A percentile compares a stretch with the other conserved stretches of the same genome.
Conservation (phyloP, 768 basidiomycete genomes). For the Trametes cinnabarina region DNA sequence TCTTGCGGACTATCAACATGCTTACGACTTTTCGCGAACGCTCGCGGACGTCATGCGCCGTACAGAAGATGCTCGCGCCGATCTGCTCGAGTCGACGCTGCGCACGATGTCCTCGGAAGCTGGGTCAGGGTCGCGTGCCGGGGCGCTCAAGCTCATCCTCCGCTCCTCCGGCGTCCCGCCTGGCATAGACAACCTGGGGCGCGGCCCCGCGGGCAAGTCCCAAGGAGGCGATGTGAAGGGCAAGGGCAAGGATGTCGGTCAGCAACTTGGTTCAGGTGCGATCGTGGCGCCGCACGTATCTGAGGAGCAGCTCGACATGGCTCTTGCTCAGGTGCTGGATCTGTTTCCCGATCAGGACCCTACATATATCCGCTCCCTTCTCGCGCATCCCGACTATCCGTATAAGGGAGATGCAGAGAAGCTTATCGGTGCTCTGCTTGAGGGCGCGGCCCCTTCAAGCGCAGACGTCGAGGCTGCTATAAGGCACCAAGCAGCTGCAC, state of each 20-base stretch:
- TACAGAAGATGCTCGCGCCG: slow-evolving; percentile 56
- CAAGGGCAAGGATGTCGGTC: slow-evolving; percentile 31
- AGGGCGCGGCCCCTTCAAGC: slow-evolving; percentile 59
- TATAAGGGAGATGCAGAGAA: slow-evolving; percentile 58
- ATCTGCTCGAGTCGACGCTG: slow-evolving; percentile 54
- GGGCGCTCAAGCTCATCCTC: slow-evolving; percentile 62
- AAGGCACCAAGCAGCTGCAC: slow-evolving; percentile 18
- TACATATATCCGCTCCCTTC: slow-evolving; percentile 56
- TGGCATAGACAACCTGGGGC: slow-evolving; percentile 38
- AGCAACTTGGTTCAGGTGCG: not conserved
- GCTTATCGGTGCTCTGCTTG: slow-evolving; percentile 70
- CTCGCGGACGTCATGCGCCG: slow-evolving; percentile 45
- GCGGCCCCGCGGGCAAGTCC: slow-evolving; percentile 36
- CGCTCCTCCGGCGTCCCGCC: slow-evolving; percentile 54
- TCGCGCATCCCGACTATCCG: slow-evolving; percentile 44
- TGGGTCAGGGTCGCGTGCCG: slow-evolving; percentile 34
- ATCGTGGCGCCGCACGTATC: not conserved
- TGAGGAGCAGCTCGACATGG: slow-evolving; percentile 51
- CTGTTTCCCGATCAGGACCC: slow-evolving; percentile 65
- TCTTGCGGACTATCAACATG: slow-evolving; percentile 68
- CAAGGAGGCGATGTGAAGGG: slow-evolving; percentile 10
- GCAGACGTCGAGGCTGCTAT: slow-evolving; percentile 29
- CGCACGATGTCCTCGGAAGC: slow-evolving; percentile 33
- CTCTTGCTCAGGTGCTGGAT: slow-evolving; percentile 70
- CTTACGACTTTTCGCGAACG: slow-evolving; percentile 55